Evolutionary conservation across 2,329 filamentous ascomycete genomes (phyloP).

Genomic region (Exophiala spinifera): DNA sequence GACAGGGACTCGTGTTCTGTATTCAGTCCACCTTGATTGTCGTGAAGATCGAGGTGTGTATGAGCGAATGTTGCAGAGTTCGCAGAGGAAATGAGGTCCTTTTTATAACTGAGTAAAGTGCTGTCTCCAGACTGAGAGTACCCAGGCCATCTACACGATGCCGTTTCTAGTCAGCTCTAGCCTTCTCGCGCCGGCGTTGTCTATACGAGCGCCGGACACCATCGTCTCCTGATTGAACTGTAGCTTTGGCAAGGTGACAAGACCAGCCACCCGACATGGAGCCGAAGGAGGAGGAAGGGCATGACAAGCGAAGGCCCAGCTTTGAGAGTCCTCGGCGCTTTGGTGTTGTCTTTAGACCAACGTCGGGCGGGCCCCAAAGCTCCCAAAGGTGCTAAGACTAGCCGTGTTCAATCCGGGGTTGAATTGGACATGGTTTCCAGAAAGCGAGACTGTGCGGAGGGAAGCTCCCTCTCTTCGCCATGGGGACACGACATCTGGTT

Average conservation of each 20-base stretch:
- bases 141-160: background rate
- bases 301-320: background rate
- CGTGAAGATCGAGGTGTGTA: slow-evolving; percentile 2
- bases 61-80: background rate
- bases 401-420: background rate
- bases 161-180: slow-evolving; percentile 12
- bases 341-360: too few species aligned
- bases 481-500: background rate
- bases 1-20: too few species aligned
- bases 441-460: background rate
- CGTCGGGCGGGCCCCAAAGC: too few species aligned
- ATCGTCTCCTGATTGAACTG: background rate
- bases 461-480: background rate
- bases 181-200: background rate
- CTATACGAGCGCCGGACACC: slow-evolving; percentile 4
- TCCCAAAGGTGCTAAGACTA: background rate
- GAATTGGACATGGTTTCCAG: background rate
- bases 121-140: too few species aligned
- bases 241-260: background rate
- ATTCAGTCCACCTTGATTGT: background rate
- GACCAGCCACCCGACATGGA: slow-evolving; percentile 15
- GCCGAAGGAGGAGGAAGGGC: slow-evolving; percentile 14
- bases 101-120: background rate
- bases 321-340: too few species aligned
- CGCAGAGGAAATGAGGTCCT: slow-evolving; percentile 1